A percentile compares a stretch with the other conserved stretches of the same genome.
Evolutionary conservation across 2,329 filamentous ascomycete genomes (phyloP).

Genomic region (Aspergillus tubingensis): DNA sequence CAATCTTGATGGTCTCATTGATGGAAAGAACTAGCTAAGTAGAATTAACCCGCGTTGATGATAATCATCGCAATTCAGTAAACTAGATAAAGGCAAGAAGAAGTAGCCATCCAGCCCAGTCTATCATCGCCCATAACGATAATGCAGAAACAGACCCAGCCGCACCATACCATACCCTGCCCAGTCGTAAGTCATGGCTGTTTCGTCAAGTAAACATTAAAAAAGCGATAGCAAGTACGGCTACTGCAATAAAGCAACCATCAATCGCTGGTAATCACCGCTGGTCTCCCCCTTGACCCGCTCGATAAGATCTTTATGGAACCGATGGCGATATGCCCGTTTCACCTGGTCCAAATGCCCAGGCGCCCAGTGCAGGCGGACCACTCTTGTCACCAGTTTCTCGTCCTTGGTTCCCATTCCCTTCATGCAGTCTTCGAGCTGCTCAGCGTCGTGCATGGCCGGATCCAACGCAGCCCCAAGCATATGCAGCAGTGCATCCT

Average conservation of each 20-base stretch:
- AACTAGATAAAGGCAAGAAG: too few species aligned
- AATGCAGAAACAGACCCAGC: too few species aligned
- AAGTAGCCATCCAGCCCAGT: too few species aligned
- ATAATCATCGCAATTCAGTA: too few species aligned
- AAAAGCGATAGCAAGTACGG: background rate
- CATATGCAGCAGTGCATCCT: conserved; percentile 77
- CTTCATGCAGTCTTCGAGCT: conserved; percentile 85
- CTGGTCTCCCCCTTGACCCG: conserved; percentile 81
- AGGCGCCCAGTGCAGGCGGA: conserved; percentile 81
- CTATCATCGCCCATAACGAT: too few species aligned
- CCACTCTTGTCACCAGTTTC: conserved; percentile 72
- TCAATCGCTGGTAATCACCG: conserved; percentile 74
- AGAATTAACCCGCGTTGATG: too few species aligned
- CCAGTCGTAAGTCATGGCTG: background rate
- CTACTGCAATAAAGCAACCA: conserved; percentile 65
- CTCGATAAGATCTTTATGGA: conserved; percentile 65
- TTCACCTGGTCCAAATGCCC: conserved; percentile 75
- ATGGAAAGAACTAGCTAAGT: too few species aligned
- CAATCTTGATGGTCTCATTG: too few species aligned
- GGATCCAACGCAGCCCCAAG: conserved; percentile 76
- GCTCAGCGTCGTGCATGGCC: conserved; percentile 76
- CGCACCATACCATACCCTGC: background rate
- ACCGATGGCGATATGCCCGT: conserved; percentile 72
- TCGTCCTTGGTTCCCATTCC: conserved; percentile 85
- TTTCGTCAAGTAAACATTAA: background rate